Percentiles rank a stretch among this genome's conserved stretches.
These are phyloP conservation scores for Coemansia furcata DNA, from an alignment of 192 early-diverging fungal species.

Conservation along the genomic window DNA sequence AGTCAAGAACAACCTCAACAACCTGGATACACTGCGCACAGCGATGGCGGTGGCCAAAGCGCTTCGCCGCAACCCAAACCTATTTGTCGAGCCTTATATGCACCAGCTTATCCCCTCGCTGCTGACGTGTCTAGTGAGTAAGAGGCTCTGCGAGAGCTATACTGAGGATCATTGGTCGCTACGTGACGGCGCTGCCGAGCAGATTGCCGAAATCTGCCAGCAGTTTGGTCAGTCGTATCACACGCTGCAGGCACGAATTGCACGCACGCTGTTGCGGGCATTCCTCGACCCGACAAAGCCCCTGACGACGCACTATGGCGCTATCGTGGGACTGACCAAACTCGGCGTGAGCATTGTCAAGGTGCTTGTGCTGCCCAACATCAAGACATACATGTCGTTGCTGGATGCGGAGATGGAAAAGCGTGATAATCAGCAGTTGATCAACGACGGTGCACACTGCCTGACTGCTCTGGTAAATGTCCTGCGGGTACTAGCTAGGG, in stretches of 20 bases:
- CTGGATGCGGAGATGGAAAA: slow-evolving; percentile 50
- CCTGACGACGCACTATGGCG: slow-evolving; percentile 84
- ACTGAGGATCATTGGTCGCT: slow-evolving; percentile 78
- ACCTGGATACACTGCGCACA: slow-evolving; percentile 64
- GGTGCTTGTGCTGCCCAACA: slow-evolving; percentile 72
- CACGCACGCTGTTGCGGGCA: slow-evolving; percentile 84
- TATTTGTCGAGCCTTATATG: slow-evolving; percentile 93
- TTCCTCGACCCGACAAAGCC: slow-evolving; percentile 86
- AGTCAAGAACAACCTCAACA: slow-evolving; percentile 77
- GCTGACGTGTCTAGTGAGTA: slow-evolving; percentile 89
- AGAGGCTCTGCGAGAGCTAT: slow-evolving; percentile 67
- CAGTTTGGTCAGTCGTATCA: slow-evolving; percentile 81
- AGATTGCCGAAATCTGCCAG: slow-evolving; percentile 71
- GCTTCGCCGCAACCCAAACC: slow-evolving; percentile 79
- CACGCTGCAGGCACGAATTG: slow-evolving; percentile 83
- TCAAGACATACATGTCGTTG: slow-evolving; percentile 62
- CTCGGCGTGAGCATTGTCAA: slow-evolving; percentile 79
- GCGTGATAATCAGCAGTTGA: slow-evolving; percentile 32
- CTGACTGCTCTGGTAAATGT: slow-evolving; percentile 28
- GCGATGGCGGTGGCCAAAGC: slow-evolving; percentile 81
- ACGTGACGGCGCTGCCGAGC: slow-evolving; percentile 70
- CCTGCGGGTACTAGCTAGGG: slow-evolving; percentile 19
- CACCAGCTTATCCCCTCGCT: slow-evolving; percentile 95
- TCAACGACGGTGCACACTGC: slow-evolving; percentile 34
- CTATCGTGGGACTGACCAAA: slow-evolving; percentile 71